Percentiles rank a stretch among this genome's conserved stretches.
Evolutionary conservation across 257 asterid genomes (phyloP).

Genomic region (Rhazya stricta): DNA sequence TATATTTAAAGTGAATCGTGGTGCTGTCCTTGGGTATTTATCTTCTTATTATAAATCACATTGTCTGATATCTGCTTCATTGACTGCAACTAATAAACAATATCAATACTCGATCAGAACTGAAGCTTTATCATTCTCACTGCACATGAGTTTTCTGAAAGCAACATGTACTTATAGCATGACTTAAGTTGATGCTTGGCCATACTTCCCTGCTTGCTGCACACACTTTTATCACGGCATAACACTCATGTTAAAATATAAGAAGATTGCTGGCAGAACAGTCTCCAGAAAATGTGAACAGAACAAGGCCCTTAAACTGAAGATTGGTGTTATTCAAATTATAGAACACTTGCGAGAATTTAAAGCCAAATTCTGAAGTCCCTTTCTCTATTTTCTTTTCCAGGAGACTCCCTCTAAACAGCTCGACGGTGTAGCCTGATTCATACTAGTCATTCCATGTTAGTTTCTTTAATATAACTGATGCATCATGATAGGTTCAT

Average conservation of each 20-base stretch:
- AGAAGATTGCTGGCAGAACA: not conserved
- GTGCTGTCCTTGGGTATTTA: not conserved
- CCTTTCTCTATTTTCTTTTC: not conserved
- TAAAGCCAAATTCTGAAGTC: not conserved
- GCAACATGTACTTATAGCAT: not conserved
- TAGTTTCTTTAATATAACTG: slow-evolving; percentile 7
- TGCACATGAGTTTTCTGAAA: not conserved
- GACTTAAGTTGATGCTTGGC: not conserved
- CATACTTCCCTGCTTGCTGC: not conserved
- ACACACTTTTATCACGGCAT: not conserved
- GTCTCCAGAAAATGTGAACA: not conserved
- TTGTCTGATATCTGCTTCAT: not conserved
- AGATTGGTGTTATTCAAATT: not conserved
- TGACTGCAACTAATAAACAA: not conserved
- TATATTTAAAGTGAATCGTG: not conserved
- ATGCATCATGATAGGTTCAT: not conserved
- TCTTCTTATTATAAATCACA: not conserved
- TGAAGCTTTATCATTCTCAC: not conserved
- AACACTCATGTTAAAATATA: not conserved
- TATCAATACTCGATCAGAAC: not conserved
- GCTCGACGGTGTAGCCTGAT: too few species aligned
- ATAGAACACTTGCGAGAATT: not conserved
- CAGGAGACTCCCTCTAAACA: not conserved
- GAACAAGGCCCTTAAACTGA: not conserved
- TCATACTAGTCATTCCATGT: not conserved